Conservation (phyloP, 176 grass and related monocot species). For the Oryza punctata region DNA sequence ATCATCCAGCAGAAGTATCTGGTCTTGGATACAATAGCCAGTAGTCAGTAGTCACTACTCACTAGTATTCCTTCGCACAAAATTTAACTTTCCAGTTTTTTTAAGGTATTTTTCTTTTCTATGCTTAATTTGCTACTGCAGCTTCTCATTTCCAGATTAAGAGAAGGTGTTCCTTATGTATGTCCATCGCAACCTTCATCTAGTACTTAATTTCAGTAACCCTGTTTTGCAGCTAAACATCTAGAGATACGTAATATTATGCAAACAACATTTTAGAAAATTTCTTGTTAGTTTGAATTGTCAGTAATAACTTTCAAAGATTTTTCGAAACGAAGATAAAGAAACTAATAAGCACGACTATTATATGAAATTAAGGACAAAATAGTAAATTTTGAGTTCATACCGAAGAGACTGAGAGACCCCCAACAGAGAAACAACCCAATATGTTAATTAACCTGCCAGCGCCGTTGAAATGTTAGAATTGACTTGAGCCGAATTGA, state of each 20-base stretch:
- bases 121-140: neutral
- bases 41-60: no score
- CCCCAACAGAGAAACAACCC: neutral
- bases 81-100: no score
- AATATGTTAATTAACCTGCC: neutral
- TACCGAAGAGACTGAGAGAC: neutral
- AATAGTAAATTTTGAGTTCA: neutral
- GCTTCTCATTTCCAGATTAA: no score
- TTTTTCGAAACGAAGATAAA: neutral
- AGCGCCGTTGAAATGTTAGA: neutral
- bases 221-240: neutral
- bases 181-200: no score
- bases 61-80: no score
- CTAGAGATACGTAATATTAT: neutral
- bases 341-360: neutral
- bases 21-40: no score
- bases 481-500: constrained; percentile 8
- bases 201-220: no score
- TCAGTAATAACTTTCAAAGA: neutral
- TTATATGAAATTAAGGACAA: neutral
- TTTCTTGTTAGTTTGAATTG: neutral
- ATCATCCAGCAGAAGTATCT: no score
- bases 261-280: neutral
- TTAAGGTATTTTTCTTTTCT: no score
- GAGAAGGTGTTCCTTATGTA: no score